phyloP scores from a whole-genome alignment of 495 filamentous ascomycete species.

The Penicillium paxilli region DNA sequence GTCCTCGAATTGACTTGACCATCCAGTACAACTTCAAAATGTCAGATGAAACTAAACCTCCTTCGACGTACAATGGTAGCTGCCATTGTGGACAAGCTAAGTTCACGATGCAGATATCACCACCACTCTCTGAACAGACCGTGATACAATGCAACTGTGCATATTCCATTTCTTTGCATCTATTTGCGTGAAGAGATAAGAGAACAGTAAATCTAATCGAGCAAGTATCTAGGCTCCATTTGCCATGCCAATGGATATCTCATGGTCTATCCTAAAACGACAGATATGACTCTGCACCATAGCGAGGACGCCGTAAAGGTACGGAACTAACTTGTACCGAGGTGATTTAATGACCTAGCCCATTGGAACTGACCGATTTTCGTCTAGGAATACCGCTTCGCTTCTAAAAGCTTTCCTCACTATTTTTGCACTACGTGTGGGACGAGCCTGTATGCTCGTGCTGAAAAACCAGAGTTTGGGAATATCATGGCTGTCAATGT shows the following conservation, averaged over 20 bases:
- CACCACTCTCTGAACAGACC: constrained; percentile 24
- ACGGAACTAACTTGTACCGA: background rate
- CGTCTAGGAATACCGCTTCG: constrained; percentile 37
- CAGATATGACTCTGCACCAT: constrained; percentile 25
- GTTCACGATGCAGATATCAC: constrained; percentile 27
- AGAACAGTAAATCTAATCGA: background rate
- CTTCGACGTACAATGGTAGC: constrained; percentile 24
- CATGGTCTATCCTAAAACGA: constrained; percentile 34
- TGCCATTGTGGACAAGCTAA: constrained; percentile 38
- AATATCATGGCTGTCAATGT: constrained; percentile 41
- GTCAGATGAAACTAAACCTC: background rate
- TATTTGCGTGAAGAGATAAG: background rate
- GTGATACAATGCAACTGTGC: constrained; percentile 40
- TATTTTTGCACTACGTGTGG: constrained; percentile 45
- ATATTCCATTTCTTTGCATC: background rate
- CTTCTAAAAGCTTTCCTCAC: constrained; percentile 33
- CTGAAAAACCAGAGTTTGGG: constrained; percentile 21
- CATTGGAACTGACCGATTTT: background rate
- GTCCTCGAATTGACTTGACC: too few relatives aligned
- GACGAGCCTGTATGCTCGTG: constrained; percentile 32
- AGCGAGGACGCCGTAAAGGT: constrained; percentile 20
- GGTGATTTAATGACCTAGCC: background rate
- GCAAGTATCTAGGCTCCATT: constrained; percentile 26
- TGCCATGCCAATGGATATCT: constrained; percentile 44
- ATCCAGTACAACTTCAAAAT: background rate